Evolutionary conservation across 495 filamentous ascomycete species (phyloP).

Genomic region (Podospora didyma): DNA sequence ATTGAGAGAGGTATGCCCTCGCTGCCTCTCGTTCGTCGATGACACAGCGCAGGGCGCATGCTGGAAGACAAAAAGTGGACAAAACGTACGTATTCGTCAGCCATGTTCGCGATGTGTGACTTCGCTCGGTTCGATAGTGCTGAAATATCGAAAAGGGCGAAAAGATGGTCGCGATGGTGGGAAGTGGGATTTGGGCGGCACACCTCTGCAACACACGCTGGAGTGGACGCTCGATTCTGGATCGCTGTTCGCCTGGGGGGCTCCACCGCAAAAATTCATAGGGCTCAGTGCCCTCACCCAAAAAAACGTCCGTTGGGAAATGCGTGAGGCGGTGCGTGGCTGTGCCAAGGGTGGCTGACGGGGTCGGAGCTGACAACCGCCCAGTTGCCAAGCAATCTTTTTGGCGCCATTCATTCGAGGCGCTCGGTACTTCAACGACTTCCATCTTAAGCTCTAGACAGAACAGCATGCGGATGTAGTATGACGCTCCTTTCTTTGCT

Average conservation of each 20-base stretch:
- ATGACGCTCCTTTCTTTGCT: no score
- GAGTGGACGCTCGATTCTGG: slow-evolving; percentile 9
- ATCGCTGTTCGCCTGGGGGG: slow-evolving; percentile 15
- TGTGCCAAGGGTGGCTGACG: slow-evolving; percentile 7
- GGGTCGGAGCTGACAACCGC: background rate
- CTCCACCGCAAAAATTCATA: slow-evolving; percentile 34
- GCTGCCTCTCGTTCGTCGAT: background rate
- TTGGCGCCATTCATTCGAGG: no score
- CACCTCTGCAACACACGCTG: slow-evolving; percentile 1
- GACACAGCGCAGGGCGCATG: background rate
- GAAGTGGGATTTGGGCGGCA: slow-evolving; percentile 19
- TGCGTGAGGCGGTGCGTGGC: slow-evolving; percentile 5
- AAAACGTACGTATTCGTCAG: slow-evolving; percentile 88
- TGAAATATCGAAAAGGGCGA: slow-evolving; percentile 33
- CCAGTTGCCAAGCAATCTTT: background rate
- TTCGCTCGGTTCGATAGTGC: slow-evolving; percentile 33
- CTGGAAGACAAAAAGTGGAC: background rate
- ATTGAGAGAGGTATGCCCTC: background rate
- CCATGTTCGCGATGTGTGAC: slow-evolving; percentile 68
- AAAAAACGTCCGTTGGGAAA: slow-evolving; percentile 1
- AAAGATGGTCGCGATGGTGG: slow-evolving; percentile 33
- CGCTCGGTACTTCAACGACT: no score
- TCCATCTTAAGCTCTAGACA: no score
- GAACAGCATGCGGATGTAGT: no score
- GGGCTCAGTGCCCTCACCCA: slow-evolving; percentile 32